Evolutionary conservation across 768 basidiomycete species (phyloP).

Genomic region (Lactarius quietus): DNA sequence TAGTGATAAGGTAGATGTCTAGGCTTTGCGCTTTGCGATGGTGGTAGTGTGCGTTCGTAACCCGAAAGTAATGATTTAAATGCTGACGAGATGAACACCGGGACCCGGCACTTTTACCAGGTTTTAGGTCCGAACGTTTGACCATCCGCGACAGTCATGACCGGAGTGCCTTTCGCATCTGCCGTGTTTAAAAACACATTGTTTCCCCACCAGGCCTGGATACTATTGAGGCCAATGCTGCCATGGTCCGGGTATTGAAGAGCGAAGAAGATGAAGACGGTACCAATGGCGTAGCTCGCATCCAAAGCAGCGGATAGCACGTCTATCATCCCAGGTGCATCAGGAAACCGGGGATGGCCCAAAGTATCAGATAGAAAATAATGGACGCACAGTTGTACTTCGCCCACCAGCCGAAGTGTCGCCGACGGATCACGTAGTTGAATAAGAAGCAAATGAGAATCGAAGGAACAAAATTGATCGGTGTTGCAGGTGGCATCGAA

Average conservation of each 20-base stretch:
- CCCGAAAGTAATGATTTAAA: neutral
- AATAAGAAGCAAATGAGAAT: slow-evolving; percentile 37
- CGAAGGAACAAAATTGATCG: slow-evolving; percentile 40
- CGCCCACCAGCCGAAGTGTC: slow-evolving; percentile 36
- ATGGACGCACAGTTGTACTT: slow-evolving; percentile 35
- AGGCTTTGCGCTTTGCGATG: neutral
- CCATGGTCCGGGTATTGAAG: slow-evolving; percentile 64
- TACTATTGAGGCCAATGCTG: slow-evolving; percentile 32
- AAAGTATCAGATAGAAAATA: neutral
- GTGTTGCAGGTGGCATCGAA: slow-evolving; percentile 41
- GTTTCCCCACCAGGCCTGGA: slow-evolving; percentile 65
- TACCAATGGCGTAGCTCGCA: slow-evolving; percentile 57
- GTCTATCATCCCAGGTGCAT: slow-evolving; percentile 32
- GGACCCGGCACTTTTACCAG: neutral
- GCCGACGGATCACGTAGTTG: slow-evolving; percentile 32
- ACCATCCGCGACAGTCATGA: neutral
- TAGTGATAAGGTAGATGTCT: neutral
- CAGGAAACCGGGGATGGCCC: slow-evolving; percentile 33
- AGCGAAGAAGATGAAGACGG: slow-evolving; percentile 54
- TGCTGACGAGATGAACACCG: neutral
- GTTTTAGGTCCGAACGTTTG: neutral
- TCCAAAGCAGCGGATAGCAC: slow-evolving; percentile 68
- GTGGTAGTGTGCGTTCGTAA: neutral
- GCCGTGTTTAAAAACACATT: slow-evolving; percentile 24
- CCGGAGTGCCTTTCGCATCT: neutral